Percentiles rank a stretch among this genome's conserved stretches.
These are phyloP conservation scores for Ogataea pini DNA, from an alignment of 805 yeast species.

Conservation along the genomic window DNA sequence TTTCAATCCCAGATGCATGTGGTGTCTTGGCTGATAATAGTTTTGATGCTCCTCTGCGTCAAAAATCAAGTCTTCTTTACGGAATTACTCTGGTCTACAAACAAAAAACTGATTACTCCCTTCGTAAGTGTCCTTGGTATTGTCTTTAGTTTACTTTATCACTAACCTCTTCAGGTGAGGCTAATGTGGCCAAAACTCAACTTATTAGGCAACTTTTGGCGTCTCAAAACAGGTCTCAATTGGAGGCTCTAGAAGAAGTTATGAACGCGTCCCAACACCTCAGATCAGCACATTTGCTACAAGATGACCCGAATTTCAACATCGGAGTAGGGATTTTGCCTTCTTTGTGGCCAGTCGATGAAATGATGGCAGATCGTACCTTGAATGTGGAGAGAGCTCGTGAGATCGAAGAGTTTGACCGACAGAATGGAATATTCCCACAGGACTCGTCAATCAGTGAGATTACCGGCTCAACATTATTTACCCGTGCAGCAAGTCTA, in stretches of 20 bases:
- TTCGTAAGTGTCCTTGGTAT: conserved; percentile 24
- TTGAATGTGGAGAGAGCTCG: neutral
- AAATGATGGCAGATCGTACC: neutral
- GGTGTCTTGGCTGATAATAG: conserved; percentile 26
- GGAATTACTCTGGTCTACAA: conserved; percentile 52
- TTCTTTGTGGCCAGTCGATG: neutral
- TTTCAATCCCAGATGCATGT: conserved; percentile 47
- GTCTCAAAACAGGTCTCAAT: neutral
- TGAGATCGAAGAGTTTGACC: conserved; percentile 14
- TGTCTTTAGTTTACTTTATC: neutral
- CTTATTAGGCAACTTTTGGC: conserved; percentile 14
- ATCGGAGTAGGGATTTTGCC: conserved; percentile 36
- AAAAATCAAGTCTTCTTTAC: conserved; percentile 45
- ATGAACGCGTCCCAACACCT: conserved; percentile 9
- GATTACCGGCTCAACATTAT: conserved; percentile 9
- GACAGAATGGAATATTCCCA: conserved; percentile 8
- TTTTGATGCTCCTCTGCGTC: conserved; percentile 32
- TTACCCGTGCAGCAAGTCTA: conserved; percentile 12
- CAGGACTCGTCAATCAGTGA: conserved; percentile 13
- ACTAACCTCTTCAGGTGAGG: conserved; percentile 15
- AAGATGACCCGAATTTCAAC: conserved; percentile 42
- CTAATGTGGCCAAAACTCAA: conserved; percentile 16
- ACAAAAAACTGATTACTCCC: conserved; percentile 49
- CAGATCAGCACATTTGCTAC: conserved; percentile 14
- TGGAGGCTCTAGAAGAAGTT: conserved; percentile 9